Evolutionary conservation across 305 asterid species (phyloP), one percentile per base, ranked within the genome.

Genomic region (Fraxinus baroniana): DNA sequence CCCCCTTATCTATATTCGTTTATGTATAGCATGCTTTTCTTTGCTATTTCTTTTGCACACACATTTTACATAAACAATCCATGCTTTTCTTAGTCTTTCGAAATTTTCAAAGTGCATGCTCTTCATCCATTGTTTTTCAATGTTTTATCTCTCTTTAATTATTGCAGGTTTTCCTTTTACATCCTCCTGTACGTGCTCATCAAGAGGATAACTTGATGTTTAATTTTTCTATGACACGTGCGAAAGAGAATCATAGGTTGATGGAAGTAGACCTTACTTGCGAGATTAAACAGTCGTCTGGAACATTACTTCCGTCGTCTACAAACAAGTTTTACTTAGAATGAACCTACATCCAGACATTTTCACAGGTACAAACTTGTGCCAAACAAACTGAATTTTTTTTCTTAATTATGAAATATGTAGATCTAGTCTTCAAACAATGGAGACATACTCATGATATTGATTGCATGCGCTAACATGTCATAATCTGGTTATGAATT

Each of bases 221-320:
- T 66, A 60, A 89, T 36, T 85, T 94, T 76, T 84, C 87, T 18
- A 93, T 94, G 97, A 83, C 52, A 28, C 97, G 99, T 3, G 87
- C 95, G 78, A 91, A 88, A 88, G 92, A 93, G 30, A 94, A 93
- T 84, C 98, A 95, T 82, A 94, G 99, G 77, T 85, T 95, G 86
- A 86, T 95, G 93, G 97, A 93, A 86, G 94, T 90, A 46, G 94
- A 92, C 70, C 84, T 94, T 55, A 83, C 78, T 79, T 87, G 87
- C 77, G 97, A 92, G 88, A 87, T 92, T 71, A 88, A 46, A 83
- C 91, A 85, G 85, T 33, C 86, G 22, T 87, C 93, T 12, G 96
- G 95, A 30, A 82, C 88, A 10, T 74, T 66, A 49, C 87, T 83
- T 80, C 90, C 90, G 17, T 83, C 84, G n/a, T 41, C 89, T 81